Percentiles rank a stretch among this genome's conserved stretches.
Conservation (phyloP, 78 protist genomes). For the Planoprotostelium fungivorum region DNA sequence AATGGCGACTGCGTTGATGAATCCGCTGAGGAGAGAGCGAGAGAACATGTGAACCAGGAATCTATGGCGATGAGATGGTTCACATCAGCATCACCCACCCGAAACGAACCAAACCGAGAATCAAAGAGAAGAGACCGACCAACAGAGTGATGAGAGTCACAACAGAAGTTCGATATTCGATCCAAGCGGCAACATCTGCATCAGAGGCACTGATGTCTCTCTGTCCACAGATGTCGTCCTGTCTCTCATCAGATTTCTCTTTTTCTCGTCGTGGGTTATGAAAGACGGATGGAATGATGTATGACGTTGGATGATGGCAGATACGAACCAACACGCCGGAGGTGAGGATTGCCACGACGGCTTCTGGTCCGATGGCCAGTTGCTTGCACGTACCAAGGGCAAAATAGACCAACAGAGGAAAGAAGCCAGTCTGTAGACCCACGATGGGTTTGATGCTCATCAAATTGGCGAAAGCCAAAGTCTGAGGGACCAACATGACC, state of each 20-base stretch:
- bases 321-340: slow-evolving; percentile 19
- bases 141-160: neutral
- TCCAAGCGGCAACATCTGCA: neutral
- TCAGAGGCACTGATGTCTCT: neutral
- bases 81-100: slow-evolving; percentile 8
- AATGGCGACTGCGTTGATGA: slow-evolving; percentile 57
- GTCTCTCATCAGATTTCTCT: neutral
- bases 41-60: slow-evolving; percentile 43
- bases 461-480: slow-evolving; percentile 70
- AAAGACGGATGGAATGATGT: too few relatives aligned
- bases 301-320: too few relatives aligned
- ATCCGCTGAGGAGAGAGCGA: slow-evolving; percentile 44
- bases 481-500: slow-evolving; percentile 65
- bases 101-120: slow-evolving; percentile 53
- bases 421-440: slow-evolving; percentile 75
- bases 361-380: slow-evolving; percentile 62
- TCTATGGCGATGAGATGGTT: neutral
- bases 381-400: slow-evolving; percentile 74
- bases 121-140: slow-evolving; percentile 39
- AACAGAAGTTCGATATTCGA: neutral
- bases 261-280: neutral
- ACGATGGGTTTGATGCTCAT: slow-evolving; percentile 67
- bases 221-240: slow-evolving; percentile 14
- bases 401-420: slow-evolving; percentile 75
- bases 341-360: slow-evolving; percentile 41